Percentiles rank a stretch among this genome's conserved stretches.
These are phyloP conservation scores for Paraphaeosphaeria minitans DNA, from an alignment of 2,329 filamentous ascomycete species.

Conservation along the genomic window DNA sequence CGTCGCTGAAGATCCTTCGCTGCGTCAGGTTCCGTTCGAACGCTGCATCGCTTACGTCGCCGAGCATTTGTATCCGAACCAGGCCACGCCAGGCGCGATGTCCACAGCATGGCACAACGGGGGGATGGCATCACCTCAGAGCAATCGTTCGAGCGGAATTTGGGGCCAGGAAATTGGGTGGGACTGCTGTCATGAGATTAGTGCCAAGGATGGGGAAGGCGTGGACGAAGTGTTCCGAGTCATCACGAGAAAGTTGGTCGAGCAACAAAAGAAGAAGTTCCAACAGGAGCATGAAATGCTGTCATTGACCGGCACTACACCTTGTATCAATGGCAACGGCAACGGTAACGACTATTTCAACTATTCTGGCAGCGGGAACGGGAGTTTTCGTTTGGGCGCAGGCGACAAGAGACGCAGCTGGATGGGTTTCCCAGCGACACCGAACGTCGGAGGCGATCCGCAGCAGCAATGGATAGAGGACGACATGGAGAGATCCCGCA, in stretches of 20 bases:
- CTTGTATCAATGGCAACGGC: conserved; percentile 44
- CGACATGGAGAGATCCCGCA: conserved; percentile 35
- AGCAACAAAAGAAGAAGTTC: conserved; percentile 66
- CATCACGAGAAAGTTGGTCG: conserved; percentile 80
- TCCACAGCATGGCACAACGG: conserved; percentile 47
- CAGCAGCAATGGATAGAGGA: conserved; percentile 41
- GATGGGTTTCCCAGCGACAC: conserved; percentile 63
- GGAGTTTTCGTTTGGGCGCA: conserved; percentile 64
- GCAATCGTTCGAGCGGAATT: conserved; percentile 69
- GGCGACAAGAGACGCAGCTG: conserved; percentile 70
- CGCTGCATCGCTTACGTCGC: conserved; percentile 94
- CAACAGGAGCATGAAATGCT: conserved; percentile 57
- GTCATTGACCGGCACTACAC: conserved; percentile 50
- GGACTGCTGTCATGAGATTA: conserved; percentile 98
- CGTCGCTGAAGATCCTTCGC: conserved; percentile 78
- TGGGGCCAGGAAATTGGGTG: conserved; percentile 94
- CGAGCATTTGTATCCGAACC: conserved; percentile 78
- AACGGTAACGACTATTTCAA: conserved; percentile 56
- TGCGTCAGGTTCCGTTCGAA: conserved; percentile 88
- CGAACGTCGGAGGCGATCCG: conserved; percentile 35
- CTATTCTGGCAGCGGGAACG: conserved; percentile 53
- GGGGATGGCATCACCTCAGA: conserved; percentile 53
- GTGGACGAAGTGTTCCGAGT: conserved; percentile 96
- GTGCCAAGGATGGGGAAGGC: conserved; percentile 89
- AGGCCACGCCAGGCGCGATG: conserved; percentile 54